These are phyloP conservation scores for Pachysandra terminalis DNA, from an alignment of 164 flowering plant species.

Conservation along the genomic window DNA sequence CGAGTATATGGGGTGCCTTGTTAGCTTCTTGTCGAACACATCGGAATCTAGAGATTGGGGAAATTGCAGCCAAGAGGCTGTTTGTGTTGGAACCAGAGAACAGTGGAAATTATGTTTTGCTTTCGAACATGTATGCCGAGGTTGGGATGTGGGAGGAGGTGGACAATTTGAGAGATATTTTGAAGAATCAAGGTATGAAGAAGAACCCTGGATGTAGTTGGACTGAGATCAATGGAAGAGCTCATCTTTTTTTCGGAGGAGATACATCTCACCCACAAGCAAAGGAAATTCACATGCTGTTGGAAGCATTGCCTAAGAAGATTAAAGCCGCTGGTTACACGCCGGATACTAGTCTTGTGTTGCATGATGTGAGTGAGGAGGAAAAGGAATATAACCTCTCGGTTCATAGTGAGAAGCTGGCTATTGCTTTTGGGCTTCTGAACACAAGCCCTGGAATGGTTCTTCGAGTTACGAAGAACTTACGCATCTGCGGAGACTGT, in stretches of 20 bases:
- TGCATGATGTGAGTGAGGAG: conserved; percentile 51
- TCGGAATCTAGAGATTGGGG: conserved; percentile 44
- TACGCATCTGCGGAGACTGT: conserved; percentile 54
- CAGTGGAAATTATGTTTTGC: conserved; percentile 46
- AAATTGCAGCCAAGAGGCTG: conserved; percentile 46
- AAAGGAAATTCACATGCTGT: conserved; percentile 35
- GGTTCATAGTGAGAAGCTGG: conserved; percentile 48
- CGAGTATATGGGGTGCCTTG: conserved; percentile 62
- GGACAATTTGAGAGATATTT: conserved; percentile 26
- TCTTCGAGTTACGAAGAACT: conserved; percentile 53
- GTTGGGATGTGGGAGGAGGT: conserved; percentile 58
- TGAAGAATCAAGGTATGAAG: conserved; percentile 36
- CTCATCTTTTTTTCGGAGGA: conserved; percentile 45
- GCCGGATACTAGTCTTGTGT: conserved; percentile 42
- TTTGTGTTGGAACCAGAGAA: conserved; percentile 55
- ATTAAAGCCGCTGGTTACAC: conserved; percentile 44
- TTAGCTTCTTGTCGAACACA: conserved; percentile 48
- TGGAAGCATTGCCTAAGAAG: conserved; percentile 34
- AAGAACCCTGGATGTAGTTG: conserved; percentile 57
- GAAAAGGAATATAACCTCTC: conserved; percentile 32
- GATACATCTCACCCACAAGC: conserved; percentile 42
- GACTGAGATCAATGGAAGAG: conserved; percentile 47
- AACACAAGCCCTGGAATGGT: conserved; percentile 34
- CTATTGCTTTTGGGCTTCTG: conserved; percentile 52
- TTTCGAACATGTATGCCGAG: conserved; percentile 56